Conservation (phyloP, 768 basidiomycete species). For the Cubamyces sp. region DNA sequence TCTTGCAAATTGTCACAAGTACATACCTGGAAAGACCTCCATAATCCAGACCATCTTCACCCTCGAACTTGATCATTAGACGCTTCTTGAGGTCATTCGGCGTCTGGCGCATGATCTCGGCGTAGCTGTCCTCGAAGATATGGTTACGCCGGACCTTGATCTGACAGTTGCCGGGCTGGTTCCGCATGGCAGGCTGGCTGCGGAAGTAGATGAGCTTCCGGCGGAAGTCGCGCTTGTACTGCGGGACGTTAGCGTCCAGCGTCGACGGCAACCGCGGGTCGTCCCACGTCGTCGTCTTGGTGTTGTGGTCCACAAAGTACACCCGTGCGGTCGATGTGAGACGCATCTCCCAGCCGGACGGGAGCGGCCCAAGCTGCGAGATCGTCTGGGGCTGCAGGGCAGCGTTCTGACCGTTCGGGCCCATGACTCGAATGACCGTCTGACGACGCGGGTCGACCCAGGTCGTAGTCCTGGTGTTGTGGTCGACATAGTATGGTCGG, state of each 20-base stretch:
- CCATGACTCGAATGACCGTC: slow-evolving; percentile 96
- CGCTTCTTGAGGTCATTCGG: slow-evolving; percentile 98
- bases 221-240: slow-evolving; percentile 99
- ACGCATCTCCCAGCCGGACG: slow-evolving; percentile 99
- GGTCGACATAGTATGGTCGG: slow-evolving; percentile 98
- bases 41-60: slow-evolving; percentile 98
- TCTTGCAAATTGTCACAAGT: neutral
- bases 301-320: slow-evolving; percentile 99
- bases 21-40: slow-evolving; percentile 91
- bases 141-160: slow-evolving; percentile 98
- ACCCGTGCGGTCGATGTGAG: slow-evolving; percentile 97
- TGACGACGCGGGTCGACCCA: slow-evolving; percentile 99
- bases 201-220: slow-evolving; percentile 99
- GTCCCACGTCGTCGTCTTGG: slow-evolving; percentile 99
- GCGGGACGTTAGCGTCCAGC: slow-evolving; percentile 94
- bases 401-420: slow-evolving; percentile 86
- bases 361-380: slow-evolving; percentile 93
- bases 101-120: slow-evolving; percentile 99
- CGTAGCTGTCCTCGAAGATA: slow-evolving; percentile 99
- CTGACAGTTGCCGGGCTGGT: slow-evolving; percentile 98
- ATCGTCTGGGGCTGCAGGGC: slow-evolving; percentile 94
- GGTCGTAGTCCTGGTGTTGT: slow-evolving; percentile 99
- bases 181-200: slow-evolving; percentile 96
- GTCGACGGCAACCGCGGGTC: slow-evolving; percentile 96
- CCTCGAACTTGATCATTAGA: slow-evolving; percentile 99